Evolutionary conservation across 768 basidiomycete genomes (phyloP).

Genomic region (Tulasnella sp.): DNA sequence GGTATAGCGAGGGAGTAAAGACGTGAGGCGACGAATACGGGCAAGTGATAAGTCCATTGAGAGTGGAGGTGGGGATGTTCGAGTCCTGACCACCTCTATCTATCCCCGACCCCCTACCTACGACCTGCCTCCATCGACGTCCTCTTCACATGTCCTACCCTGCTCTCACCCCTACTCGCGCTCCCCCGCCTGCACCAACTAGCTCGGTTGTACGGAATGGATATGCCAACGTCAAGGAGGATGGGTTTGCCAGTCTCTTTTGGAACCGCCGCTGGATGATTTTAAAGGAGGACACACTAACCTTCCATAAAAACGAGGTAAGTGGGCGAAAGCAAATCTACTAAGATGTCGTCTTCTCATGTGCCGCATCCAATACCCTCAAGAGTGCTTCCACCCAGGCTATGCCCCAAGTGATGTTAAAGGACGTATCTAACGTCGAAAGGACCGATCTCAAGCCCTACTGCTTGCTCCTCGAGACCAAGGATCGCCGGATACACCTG

Average conservation of each 20-base stretch:
- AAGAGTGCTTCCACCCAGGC: constrained; percentile 33
- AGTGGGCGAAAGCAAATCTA: neutral
- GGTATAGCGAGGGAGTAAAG: constrained; percentile 55
- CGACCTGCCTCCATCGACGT: neutral
- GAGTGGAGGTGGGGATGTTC: neutral
- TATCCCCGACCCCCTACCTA: neutral
- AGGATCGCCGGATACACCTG: constrained; percentile 74
- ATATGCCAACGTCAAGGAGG: constrained; percentile 84
- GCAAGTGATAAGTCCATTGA: constrained; percentile 54
- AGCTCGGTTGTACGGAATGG: constrained; percentile 57
- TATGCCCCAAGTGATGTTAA: constrained; percentile 45
- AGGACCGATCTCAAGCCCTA: constrained; percentile 93
- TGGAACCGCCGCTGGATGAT: constrained; percentile 90
- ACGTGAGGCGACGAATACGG: constrained; percentile 52
- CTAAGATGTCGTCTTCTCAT: neutral
- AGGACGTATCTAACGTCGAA: constrained; percentile 82
- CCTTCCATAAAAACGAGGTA: constrained; percentile 90
- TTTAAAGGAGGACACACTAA: constrained; percentile 70
- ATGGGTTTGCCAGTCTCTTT: constrained; percentile 84
- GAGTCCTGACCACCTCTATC: neutral
- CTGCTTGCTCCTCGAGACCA: constrained; percentile 81
- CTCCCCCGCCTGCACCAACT: constrained; percentile 65
- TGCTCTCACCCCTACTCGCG: constrained; percentile 67
- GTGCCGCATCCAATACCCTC: neutral
- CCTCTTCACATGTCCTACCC: constrained; percentile 26